phyloP scores from a whole-genome alignment of 371 early-diverging fungal genomes.

The Saksenaea vasiformis region DNA sequence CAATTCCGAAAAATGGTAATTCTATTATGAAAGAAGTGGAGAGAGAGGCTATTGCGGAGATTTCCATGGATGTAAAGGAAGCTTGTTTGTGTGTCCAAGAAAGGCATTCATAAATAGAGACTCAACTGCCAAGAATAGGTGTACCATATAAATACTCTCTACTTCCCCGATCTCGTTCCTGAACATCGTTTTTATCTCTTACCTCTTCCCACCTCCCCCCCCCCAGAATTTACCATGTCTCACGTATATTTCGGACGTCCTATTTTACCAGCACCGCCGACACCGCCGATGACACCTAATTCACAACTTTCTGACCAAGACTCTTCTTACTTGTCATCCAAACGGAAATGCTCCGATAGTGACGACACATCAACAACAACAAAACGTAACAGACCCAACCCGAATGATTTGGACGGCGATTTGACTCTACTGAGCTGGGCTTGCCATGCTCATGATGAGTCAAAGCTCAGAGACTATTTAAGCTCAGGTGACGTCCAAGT shows the following conservation, averaged over 20 bases:
- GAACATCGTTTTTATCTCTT: background rate
- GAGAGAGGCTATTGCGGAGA: background rate
- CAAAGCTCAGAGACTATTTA: slow-evolving; percentile 21
- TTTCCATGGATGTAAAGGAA: background rate
- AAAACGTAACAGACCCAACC: background rate
- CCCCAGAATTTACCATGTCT: background rate
- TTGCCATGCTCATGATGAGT: slow-evolving; percentile 30
- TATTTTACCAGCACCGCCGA: background rate
- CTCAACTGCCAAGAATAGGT: slow-evolving; percentile 2
- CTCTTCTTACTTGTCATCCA: background rate
- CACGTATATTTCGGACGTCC: background rate
- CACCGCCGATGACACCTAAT: background rate
- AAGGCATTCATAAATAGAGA: background rate
- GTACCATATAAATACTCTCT: background rate
- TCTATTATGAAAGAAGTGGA: background rate
- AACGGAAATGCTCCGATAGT: background rate
- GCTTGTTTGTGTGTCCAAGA: background rate
- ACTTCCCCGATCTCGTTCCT: background rate
- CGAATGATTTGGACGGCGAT: slow-evolving; percentile 5
- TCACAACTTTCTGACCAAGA: background rate
- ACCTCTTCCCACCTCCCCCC: no score
- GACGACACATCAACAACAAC: background rate
- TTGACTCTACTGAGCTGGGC: slow-evolving; percentile 39
- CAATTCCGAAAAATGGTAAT: background rate
- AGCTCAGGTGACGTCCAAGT: slow-evolving; percentile 25